phyloP scores from a whole-genome alignment of 371 early-diverging fungal genomes.

The Synchytrium microbalum region DNA sequence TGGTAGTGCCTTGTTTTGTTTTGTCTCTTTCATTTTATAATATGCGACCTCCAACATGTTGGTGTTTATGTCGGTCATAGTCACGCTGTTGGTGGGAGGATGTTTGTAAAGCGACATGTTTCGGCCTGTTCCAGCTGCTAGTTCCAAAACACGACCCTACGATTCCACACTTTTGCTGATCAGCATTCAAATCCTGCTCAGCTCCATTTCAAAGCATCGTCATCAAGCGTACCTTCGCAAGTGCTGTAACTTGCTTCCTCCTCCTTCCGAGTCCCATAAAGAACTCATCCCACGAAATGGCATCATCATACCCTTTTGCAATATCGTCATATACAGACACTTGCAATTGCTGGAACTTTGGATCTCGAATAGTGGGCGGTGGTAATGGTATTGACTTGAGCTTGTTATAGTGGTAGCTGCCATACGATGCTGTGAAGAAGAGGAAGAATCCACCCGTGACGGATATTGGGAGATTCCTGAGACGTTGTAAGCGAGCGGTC shows the following conservation, averaged over 20 bases:
- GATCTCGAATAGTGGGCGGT: constrained; percentile 13
- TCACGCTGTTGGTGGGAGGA: constrained; percentile 24
- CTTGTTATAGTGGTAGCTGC: constrained; percentile 1
- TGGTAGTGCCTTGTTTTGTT: constrained; percentile 28
- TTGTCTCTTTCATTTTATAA: constrained; percentile 11
- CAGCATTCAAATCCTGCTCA: not conserved
- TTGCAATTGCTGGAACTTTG: constrained; percentile 12
- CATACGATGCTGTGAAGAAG: not conserved
- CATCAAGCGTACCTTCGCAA: constrained; percentile 34
- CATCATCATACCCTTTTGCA: constrained; percentile 52
- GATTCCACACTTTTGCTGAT: too few relatives aligned
- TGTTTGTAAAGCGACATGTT: constrained; percentile 55
- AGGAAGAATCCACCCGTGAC: not conserved
- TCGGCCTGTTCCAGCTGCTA: constrained; percentile 65
- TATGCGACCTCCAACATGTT: constrained; percentile 53
- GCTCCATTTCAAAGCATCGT: not conserved
- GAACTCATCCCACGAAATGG: constrained; percentile 58
- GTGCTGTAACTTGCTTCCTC: constrained; percentile 42
- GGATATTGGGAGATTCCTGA: not conserved
- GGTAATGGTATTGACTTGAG: not conserved
- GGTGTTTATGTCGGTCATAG: constrained; percentile 49
- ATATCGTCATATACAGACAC: constrained; percentile 20
- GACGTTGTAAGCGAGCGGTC: not conserved
- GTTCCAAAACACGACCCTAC: constrained; percentile 52
- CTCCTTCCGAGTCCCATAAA: constrained; percentile 53